Evolutionary conservation across 2,329 filamentous ascomycete species (phyloP).

Genomic region (Lithohypha guttulata): DNA sequence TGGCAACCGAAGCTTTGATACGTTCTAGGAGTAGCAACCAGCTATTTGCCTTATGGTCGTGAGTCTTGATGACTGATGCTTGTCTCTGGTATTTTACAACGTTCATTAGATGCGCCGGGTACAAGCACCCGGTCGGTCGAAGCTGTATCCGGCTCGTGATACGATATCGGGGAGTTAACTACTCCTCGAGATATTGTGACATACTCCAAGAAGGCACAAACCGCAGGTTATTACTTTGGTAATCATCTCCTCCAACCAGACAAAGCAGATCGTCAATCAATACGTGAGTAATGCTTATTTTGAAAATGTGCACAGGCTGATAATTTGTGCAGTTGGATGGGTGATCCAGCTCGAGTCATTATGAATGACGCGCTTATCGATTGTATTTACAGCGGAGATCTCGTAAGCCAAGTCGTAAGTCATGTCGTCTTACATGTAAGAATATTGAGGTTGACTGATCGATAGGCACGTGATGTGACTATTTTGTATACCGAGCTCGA

Average conservation of each 20-base stretch:
- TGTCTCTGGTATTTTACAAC: too few species aligned
- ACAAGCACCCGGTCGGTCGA: too few species aligned
- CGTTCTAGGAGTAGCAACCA: too few species aligned
- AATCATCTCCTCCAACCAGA: slow-evolving; percentile 70
- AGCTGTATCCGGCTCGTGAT: too few species aligned
- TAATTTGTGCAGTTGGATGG: slow-evolving; percentile 54
- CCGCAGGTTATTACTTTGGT: slow-evolving; percentile 82
- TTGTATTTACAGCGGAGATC: slow-evolving; percentile 61
- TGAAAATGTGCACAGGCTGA: too few species aligned
- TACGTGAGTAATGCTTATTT: slow-evolving; percentile 47
- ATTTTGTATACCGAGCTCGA: slow-evolving; percentile 64
- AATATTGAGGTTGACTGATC: background rate
- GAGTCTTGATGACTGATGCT: too few species aligned
- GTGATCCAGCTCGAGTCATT: slow-evolving; percentile 73
- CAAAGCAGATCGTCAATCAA: slow-evolving; percentile 90
- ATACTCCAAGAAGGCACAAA: slow-evolving; percentile 90
- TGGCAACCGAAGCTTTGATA: too few species aligned
- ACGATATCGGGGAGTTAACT: too few species aligned
- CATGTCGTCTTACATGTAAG: background rate
- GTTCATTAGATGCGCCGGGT: too few species aligned
- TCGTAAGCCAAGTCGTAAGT: slow-evolving; percentile 64
- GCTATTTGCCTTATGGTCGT: too few species aligned
- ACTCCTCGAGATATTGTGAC: slow-evolving; percentile 92
- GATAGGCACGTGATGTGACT: slow-evolving; percentile 46
- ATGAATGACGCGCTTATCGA: slow-evolving; percentile 75